phyloP scores from a whole-genome alignment of 441 rosid genomes.

The Gossypium gossypioides region DNA sequence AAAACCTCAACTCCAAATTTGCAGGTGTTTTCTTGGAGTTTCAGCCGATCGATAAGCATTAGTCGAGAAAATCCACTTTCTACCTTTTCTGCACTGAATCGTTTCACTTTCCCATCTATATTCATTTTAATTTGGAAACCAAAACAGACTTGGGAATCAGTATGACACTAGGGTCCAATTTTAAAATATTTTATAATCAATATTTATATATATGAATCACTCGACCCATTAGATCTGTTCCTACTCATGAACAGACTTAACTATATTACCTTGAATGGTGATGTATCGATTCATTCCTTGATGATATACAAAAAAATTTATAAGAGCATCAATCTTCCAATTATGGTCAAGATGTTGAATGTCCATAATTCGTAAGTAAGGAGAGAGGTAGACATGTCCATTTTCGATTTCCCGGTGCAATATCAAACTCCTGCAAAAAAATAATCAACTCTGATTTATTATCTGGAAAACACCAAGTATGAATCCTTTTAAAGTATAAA shows the following conservation, averaged over 20 bases:
- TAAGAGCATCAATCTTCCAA: background rate
- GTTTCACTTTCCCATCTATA: background rate
- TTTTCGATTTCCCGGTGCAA: background rate
- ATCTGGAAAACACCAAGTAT: no score
- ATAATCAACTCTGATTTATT: no score
- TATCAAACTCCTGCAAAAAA: constrained; percentile 2
- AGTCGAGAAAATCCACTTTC: background rate
- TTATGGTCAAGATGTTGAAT: background rate
- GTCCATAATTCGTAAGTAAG: background rate
- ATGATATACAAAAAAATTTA: background rate
- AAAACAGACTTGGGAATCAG: no score
- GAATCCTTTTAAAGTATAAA: no score
- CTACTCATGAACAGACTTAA: no score
- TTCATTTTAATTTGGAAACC: no score
- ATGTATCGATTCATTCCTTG: background rate
- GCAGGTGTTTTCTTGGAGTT: background rate
- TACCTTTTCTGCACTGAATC: background rate
- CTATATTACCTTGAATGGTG: background rate
- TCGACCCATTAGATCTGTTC: no score
- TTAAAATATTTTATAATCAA: no score
- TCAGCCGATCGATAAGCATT: no score
- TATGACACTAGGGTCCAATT: no score
- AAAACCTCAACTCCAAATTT: constrained; percentile 1
- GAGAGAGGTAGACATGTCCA: background rate
- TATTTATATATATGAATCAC: no score